Percentiles rank a stretch among this genome's conserved stretches.
phyloP scores from a whole-genome alignment of 768 basidiomycete species.

The Kwoniella heveanensis region DNA sequence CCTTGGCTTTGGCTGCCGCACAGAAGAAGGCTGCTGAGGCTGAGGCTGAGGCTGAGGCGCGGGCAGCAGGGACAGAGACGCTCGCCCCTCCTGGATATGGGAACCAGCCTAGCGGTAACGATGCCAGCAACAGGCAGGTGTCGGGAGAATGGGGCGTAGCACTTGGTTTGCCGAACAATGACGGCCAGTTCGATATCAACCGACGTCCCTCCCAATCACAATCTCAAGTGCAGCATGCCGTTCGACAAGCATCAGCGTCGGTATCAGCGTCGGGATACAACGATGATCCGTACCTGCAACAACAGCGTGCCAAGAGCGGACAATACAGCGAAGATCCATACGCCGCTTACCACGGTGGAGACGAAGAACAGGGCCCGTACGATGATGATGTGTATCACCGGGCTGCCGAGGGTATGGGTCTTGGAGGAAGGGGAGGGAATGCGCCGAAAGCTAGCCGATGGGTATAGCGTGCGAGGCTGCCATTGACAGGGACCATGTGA shows the following conservation, averaged over 20 bases:
- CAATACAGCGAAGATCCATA: slow-evolving; percentile 42
- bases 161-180: slow-evolving; percentile 33
- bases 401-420: slow-evolving; percentile 22
- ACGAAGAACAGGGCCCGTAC: not conserved
- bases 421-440: slow-evolving; percentile 7
- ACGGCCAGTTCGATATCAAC: slow-evolving; percentile 16
- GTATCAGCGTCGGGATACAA: not conserved
- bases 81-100: slow-evolving; percentile 18
- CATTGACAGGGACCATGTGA: too few species aligned
- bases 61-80: slow-evolving; percentile 8
- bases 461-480: slow-evolving; percentile 39
- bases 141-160: slow-evolving; percentile 51
- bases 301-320: slow-evolving; percentile 24
- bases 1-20: slow-evolving; percentile 31
- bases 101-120: not conserved
- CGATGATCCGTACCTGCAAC: slow-evolving; percentile 35
- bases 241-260: not conserved
- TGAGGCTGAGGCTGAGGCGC: not conserved
- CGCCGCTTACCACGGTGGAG: slow-evolving; percentile 39
- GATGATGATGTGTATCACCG: slow-evolving; percentile 11
- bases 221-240: slow-evolving; percentile 4
- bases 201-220: slow-evolving; percentile 15
- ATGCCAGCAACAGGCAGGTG: not conserved
- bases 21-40: slow-evolving; percentile 20
- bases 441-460: slow-evolving; percentile 25